Evolutionary conservation across 306 rosid species (phyloP).

Genomic region (Cicer chorassanicum): DNA sequence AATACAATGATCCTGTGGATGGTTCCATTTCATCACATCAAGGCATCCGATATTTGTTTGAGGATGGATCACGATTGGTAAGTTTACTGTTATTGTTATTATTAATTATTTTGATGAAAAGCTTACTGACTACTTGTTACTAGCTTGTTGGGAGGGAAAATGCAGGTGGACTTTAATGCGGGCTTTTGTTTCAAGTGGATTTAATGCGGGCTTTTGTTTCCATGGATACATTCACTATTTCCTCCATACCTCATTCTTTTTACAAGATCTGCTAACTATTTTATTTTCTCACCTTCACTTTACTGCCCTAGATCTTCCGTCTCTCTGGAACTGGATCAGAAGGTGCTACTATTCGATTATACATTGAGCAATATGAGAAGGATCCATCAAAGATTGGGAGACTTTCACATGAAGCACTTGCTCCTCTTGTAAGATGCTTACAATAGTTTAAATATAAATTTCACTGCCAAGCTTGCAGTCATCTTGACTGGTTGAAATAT

Average conservation of each 20-base stretch:
- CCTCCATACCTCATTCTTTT: not conserved
- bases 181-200: conserved; percentile 1
- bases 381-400: conserved; percentile 84
- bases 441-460: conserved; percentile 8
- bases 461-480: conserved; percentile 3
- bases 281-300: conserved; percentile 24
- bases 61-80: conserved; percentile 99
- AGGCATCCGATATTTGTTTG: conserved; percentile 94
- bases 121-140: conserved; percentile 39
- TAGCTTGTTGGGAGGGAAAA: conserved; percentile 20
- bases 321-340: conserved; percentile 99
- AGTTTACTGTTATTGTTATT: conserved; percentile 42
- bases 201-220: conserved; percentile 20
- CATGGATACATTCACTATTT: conserved; percentile 1
- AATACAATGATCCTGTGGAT: conserved; percentile 94
- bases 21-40: conserved; percentile 93
- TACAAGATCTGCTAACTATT: conserved; percentile 2
- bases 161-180: conserved; percentile 11
- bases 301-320: conserved; percentile 76
- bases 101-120: not conserved
- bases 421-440: conserved; percentile 75
- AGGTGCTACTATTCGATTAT: conserved; percentile 95
- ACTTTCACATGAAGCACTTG: conserved; percentile 91
- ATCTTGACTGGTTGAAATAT: conserved; percentile 18
- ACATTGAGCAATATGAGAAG: conserved; percentile 97